Percentiles rank a stretch among this genome's conserved stretches.
Conservation (phyloP, 2,329 filamentous ascomycete species). For the Calonectria crousiana region DNA sequence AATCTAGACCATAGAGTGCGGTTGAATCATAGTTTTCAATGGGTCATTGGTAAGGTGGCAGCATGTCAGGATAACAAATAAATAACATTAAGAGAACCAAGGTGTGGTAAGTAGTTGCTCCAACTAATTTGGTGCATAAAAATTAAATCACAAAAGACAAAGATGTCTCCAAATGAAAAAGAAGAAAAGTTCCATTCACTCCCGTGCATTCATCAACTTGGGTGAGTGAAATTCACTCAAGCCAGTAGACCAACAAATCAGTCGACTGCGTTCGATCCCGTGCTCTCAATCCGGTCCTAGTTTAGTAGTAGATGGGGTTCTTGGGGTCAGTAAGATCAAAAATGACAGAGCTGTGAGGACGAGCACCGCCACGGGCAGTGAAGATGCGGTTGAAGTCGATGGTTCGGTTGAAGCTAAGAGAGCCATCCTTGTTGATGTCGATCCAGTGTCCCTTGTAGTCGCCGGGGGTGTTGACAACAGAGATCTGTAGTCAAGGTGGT, state of each 20-base stretch:
- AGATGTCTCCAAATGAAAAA: background rate
- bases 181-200: background rate
- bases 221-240: background rate
- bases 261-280: background rate
- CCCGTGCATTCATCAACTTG: background rate
- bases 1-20: background rate
- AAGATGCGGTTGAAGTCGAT: slow-evolving; percentile 69
- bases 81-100: slow-evolving; percentile 1
- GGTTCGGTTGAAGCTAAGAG: slow-evolving; percentile 69
- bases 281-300: background rate
- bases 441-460: slow-evolving; percentile 75
- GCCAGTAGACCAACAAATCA: background rate
- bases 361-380: slow-evolving; percentile 65
- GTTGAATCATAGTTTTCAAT: background rate
- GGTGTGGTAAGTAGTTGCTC: background rate
- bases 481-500: slow-evolving; percentile 53
- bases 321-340: slow-evolving; percentile 68
- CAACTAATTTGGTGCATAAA: background rate
- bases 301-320: slow-evolving; percentile 62
- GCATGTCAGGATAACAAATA: background rate
- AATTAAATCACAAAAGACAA: background rate
- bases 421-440: slow-evolving; percentile 66
- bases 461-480: slow-evolving; percentile 70
- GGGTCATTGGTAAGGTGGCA: background rate
- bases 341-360: slow-evolving; percentile 68